These are phyloP conservation scores for Podochytrium sp. DNA, from an alignment of 192 early-diverging fungal genomes.

Conservation along the genomic window DNA sequence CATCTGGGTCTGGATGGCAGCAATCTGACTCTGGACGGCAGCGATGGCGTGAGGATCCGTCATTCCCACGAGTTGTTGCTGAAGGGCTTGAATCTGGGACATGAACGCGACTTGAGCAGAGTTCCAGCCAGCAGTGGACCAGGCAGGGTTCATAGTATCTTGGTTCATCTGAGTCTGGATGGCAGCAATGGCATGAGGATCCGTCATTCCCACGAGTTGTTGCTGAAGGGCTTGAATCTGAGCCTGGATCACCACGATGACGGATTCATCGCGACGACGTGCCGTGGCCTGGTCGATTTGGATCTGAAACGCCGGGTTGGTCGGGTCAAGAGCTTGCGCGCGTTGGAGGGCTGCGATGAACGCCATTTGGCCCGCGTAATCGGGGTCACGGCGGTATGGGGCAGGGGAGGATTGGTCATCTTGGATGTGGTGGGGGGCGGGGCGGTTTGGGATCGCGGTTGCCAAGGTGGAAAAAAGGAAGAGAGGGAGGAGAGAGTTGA, in stretches of 20 bases:
- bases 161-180: background rate
- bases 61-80: background rate
- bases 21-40: constrained; percentile 3
- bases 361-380: background rate
- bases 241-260: background rate
- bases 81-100: constrained; percentile 9
- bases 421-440: background rate
- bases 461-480: background rate
- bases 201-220: background rate
- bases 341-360: too few species aligned
- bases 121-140: background rate
- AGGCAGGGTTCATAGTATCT: background rate
- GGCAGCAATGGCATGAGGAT: background rate
- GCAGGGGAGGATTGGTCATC: background rate
- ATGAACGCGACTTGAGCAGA: background rate
- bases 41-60: background rate
- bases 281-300: too few species aligned
- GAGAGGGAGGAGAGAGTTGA: background rate
- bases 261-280: background rate
- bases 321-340: too few species aligned
- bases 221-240: background rate
- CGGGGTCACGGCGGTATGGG: background rate
- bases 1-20: background rate
- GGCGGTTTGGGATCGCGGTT: background rate
- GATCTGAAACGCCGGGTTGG: too few species aligned